These are phyloP conservation scores for Antrodiella citrinella DNA, from an alignment of 768 basidiomycete species.

Conservation along the genomic window DNA sequence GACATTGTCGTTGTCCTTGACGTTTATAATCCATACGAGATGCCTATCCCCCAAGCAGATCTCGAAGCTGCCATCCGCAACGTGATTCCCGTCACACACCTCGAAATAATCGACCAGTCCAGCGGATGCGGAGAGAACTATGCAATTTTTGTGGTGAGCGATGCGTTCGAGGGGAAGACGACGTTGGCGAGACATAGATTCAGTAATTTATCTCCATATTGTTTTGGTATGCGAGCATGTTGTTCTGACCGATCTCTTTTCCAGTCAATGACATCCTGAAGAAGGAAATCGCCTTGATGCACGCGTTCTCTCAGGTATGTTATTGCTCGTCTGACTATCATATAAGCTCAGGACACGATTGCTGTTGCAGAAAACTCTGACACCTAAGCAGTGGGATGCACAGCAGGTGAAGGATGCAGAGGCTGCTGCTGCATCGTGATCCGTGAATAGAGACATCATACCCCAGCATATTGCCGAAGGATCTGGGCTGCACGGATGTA, in stretches of 20 bases:
- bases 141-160: conserved; percentile 67
- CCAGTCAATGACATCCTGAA: conserved; percentile 75
- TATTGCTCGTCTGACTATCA: neutral
- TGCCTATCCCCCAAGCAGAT: conserved; percentile 52
- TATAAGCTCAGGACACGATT: neutral
- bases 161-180: conserved; percentile 70
- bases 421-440: neutral
- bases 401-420: conserved; percentile 28
- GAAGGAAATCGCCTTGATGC: conserved; percentile 68
- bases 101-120: conserved; percentile 71
- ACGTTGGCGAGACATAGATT: conserved; percentile 71
- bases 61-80: conserved; percentile 57
- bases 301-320: conserved; percentile 81
- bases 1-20: neutral
- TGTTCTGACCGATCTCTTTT: neutral
- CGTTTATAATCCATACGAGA: conserved; percentile 16
- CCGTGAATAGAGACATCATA: too few species aligned
- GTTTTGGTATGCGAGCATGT: neutral
- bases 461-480: neutral
- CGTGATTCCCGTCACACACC: conserved; percentile 55
- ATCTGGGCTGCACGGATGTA: neutral
- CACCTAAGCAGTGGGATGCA: conserved; percentile 56
- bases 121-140: conserved; percentile 80
- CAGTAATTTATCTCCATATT: conserved; percentile 33
- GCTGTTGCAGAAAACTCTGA: conserved; percentile 56